Evolutionary conservation across 176 grass and related monocot genomes (phyloP).

Genomic region (Urochloa ruziziensis): DNA sequence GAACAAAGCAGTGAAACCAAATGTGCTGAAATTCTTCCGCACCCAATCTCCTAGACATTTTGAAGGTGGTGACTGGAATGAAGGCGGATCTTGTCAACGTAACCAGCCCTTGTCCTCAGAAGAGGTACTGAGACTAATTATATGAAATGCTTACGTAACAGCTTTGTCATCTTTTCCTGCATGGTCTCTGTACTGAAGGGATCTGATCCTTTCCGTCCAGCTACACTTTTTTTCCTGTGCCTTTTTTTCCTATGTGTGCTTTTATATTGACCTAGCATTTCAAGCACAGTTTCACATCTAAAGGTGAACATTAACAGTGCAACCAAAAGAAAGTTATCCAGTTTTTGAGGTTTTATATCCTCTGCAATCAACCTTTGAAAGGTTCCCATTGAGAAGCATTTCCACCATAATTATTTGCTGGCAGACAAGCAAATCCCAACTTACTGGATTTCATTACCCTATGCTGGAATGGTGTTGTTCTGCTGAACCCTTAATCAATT

Average conservation of each 20-base stretch:
- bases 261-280: slow-evolving; percentile 7
- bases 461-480: neutral
- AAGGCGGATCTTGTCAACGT: slow-evolving; percentile 67
- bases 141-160: neutral
- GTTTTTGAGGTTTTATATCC: neutral
- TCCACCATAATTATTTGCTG: neutral
- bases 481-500: neutral
- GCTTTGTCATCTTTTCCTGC: neutral
- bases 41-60: slow-evolving; percentile 94
- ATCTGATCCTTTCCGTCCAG: neutral
- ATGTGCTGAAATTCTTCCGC: slow-evolving; percentile 63
- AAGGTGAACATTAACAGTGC: neutral
- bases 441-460: neutral
- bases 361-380: neutral
- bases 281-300: neutral
- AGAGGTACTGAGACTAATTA: slow-evolving; percentile 45
- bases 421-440: neutral
- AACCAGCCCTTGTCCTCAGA: slow-evolving; percentile 43
- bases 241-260: neutral
- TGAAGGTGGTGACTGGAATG: slow-evolving; percentile 92
- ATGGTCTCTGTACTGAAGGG: neutral
- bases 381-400: neutral
- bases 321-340: neutral
- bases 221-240: neutral
- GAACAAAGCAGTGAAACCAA: slow-evolving; percentile 41